phyloP scores from a whole-genome alignment of 2,329 filamentous ascomycete genomes.

The Ascocoryne sarcoides region DNA sequence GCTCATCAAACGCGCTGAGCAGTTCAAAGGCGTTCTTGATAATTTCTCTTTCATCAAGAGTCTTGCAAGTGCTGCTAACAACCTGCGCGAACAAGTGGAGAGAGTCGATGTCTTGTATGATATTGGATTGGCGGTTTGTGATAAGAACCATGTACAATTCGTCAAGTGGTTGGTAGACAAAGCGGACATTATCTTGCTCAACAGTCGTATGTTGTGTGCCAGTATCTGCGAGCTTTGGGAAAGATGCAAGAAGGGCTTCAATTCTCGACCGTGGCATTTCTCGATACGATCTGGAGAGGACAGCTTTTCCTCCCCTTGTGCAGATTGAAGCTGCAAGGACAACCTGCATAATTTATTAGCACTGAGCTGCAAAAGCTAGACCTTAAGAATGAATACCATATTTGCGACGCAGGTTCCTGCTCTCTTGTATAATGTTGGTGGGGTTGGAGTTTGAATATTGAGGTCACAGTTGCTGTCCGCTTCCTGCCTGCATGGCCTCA shows the following conservation, averaged over 20 bases:
- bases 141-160: slow-evolving; percentile 99
- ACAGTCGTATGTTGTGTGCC: slow-evolving; percentile 97
- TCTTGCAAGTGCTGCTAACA: slow-evolving; percentile 93
- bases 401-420: slow-evolving; percentile 6
- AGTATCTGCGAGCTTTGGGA: slow-evolving; percentile 93
- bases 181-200: slow-evolving; percentile 98
- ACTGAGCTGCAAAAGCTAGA: neutral
- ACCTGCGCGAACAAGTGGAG: slow-evolving; percentile 97
- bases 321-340: slow-evolving; percentile 98
- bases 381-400: slow-evolving; percentile 8
- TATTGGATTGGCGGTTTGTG: slow-evolving; percentile 98
- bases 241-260: slow-evolving; percentile 91
- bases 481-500: neutral
- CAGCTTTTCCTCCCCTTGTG: slow-evolving; percentile 94
- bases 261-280: slow-evolving; percentile 96
- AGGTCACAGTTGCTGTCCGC: neutral
- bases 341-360: slow-evolving; percentile 50
- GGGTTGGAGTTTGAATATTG: neutral
- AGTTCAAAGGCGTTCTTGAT: slow-evolving; percentile 91
- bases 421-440: neutral
- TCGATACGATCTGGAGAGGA: slow-evolving; percentile 94
- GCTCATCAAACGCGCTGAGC: slow-evolving; percentile 91
- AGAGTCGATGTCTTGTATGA: slow-evolving; percentile 97
- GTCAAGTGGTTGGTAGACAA: slow-evolving; percentile 97
- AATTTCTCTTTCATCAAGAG: slow-evolving; percentile 90